Conservation (phyloP, 2,329 filamentous ascomycete species). For the Diaporthe helianthi region DNA sequence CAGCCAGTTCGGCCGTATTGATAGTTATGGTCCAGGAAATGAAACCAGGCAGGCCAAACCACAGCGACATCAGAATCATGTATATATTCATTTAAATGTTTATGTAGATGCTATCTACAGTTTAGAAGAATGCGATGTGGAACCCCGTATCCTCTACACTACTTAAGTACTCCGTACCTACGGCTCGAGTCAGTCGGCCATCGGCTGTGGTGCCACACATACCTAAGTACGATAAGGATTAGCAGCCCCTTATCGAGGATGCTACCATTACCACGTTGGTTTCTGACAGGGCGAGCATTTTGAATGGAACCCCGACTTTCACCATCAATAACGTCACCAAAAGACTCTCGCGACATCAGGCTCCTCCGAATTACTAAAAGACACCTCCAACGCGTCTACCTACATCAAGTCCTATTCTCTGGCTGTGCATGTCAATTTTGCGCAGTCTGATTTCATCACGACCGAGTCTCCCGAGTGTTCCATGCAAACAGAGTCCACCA, state of each 20-base stretch:
- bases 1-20: background rate
- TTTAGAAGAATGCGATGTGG: background rate
- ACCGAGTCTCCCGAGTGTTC: slow-evolving; percentile 54
- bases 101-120: background rate
- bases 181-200: background rate
- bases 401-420: slow-evolving; percentile 10
- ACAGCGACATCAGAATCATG: background rate
- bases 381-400: slow-evolving; percentile 12
- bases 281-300: background rate
- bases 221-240: slow-evolving; percentile 4
- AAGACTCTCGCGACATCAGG: slow-evolving; percentile 22
- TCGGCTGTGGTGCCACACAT: too few relatives aligned
- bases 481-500: slow-evolving; percentile 68
- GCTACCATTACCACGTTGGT: background rate
- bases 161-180: too few relatives aligned
- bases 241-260: slow-evolving; percentile 6
- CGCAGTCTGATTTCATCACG: slow-evolving; percentile 54
- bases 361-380: slow-evolving; percentile 15
- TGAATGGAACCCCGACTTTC: background rate
- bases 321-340: slow-evolving; percentile 30
- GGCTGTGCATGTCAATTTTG: slow-evolving; percentile 60
- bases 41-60: too few relatives aligned
- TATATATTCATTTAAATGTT: background rate
- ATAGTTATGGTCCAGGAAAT: background rate
- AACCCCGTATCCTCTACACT: too few relatives aligned